Evolutionary conservation across 768 basidiomycete genomes (phyloP).

Genomic region (Suillus brevipes): DNA sequence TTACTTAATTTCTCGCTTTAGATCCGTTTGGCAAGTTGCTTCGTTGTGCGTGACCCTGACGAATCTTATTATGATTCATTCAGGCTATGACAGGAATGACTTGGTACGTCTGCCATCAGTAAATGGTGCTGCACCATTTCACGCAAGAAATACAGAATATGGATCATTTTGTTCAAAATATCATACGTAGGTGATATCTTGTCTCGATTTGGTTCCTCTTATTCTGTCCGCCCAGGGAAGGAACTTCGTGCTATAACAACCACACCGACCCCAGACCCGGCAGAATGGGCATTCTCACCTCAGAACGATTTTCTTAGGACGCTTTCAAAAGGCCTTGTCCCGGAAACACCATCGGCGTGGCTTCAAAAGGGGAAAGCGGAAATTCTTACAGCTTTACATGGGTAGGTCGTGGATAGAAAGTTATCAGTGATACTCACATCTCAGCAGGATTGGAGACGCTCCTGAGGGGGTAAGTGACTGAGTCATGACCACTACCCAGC

Average conservation of each 20-base stretch:
- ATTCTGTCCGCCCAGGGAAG: constrained; percentile 37
- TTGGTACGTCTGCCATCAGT: constrained; percentile 41
- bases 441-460: background rate
- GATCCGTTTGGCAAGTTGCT: constrained; percentile 44
- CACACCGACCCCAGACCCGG: constrained; percentile 53
- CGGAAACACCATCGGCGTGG: background rate
- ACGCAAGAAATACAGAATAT: constrained; percentile 43
- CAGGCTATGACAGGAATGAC: constrained; percentile 71
- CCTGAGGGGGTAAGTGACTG: background rate
- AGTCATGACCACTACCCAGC: background rate
- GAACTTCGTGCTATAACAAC: constrained; percentile 66
- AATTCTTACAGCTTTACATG: background rate
- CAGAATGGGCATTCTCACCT: constrained; percentile 57
- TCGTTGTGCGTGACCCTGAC: background rate
- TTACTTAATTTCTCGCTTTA: constrained; percentile 16
- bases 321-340: background rate
- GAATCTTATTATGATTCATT: background rate
- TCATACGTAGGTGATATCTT: constrained; percentile 50
- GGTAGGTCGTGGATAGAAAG: background rate
- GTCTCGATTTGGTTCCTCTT: background rate
- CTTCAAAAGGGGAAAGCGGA: background rate
- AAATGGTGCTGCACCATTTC: background rate
- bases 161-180: constrained; percentile 68
- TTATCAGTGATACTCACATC: background rate
- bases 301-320: constrained; percentile 37